Base-by-base conservation (phyloP, 805 yeast species). In the Monosporozyma aerobia region DNA sequence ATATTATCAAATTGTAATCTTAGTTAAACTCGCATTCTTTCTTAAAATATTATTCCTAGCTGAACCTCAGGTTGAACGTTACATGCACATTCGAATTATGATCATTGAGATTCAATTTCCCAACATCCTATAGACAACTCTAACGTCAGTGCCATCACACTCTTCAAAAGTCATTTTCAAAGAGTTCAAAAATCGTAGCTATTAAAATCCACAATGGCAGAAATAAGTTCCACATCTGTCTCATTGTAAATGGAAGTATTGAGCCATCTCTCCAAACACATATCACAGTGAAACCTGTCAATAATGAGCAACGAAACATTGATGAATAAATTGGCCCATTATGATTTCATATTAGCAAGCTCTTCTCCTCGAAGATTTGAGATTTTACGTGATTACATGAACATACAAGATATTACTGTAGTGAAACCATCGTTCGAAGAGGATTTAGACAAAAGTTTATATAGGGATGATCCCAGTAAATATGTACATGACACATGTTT, bases 351-450 rank as follows among this genome's bases (percentile, higher is more conserved):
- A 5, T 74, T 92, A 6, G 97, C 96, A 0, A 88, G 96, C 2
- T 77, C 86, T 0, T 90, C 97, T 0, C 92, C 95, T 2, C 75
- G 97, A 54, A 72, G 99, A 53, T 69, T 72, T 51, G 87, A 87
- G 52, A 84, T 94, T n/a, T 61, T 94, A 30, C 62, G 67, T 5
- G 80, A 84, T 58, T 57, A 54, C 1, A 65, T 85, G 64, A 83
- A 83, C 0, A 67, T 85, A 39, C 48, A 64, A 0, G 63, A 78
- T 8, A 59, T 75, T 11, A 69, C 67, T 27, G 71, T 85, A 0
- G 66, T 77, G 13, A 80, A 82, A 19, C 86, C 97, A 0, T 71
- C 78, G 9, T 92, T 89, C 62, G 85, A 80, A 50, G 99, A 92
- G 65, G 74, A 90, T 64, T 71, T 94, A 43, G 73, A 78, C 53